Evolutionary conservation across 2,329 filamentous ascomycete genomes (phyloP).

Genomic region (Aspergillus tanneri): DNA sequence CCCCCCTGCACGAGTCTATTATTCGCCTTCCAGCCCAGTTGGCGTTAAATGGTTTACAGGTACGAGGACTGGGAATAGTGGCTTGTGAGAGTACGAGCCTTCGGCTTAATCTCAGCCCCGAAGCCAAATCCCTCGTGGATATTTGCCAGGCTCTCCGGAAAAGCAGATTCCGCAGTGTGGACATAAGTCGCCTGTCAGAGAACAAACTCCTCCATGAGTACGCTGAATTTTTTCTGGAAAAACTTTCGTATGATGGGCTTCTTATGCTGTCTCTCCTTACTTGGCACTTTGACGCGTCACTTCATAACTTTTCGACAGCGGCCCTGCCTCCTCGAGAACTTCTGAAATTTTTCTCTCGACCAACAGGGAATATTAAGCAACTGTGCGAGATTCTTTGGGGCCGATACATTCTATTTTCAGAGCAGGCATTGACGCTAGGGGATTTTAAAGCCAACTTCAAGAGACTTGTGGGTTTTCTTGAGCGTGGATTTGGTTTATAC

Average conservation of each 20-base stretch:
- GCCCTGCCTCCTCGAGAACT: conserved; percentile 2
- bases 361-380: conserved; percentile 1
- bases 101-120: background rate
- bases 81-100: background rate
- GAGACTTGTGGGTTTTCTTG: conserved; percentile 3
- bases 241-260: conserved; percentile 1
- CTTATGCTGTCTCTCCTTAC: conserved; percentile 9
- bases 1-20: conserved; percentile 4
- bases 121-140: conserved; percentile 7
- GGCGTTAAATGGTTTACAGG: conserved; percentile 6
- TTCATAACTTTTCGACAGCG: conserved; percentile 2
- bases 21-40: conserved; percentile 5
- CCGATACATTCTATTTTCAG: conserved; percentile 2
- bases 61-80: conserved; percentile 9
- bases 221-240: conserved; percentile 2
- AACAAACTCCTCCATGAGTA: conserved; percentile 3
- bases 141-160: conserved; percentile 5
- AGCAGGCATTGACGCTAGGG: conserved; percentile 1
- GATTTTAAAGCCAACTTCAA: conserved; percentile 6
- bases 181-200: conserved; percentile 3
- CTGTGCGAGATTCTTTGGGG: conserved; percentile 5
- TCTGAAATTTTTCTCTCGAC: conserved; percentile 3
- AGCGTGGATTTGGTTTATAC: conserved; percentile 1
- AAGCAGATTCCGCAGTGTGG: background rate
- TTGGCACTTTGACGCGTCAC: conserved; percentile 8